Evolutionary conservation across 306 rosid genomes (phyloP).

Genomic region (Rosa persica): DNA sequence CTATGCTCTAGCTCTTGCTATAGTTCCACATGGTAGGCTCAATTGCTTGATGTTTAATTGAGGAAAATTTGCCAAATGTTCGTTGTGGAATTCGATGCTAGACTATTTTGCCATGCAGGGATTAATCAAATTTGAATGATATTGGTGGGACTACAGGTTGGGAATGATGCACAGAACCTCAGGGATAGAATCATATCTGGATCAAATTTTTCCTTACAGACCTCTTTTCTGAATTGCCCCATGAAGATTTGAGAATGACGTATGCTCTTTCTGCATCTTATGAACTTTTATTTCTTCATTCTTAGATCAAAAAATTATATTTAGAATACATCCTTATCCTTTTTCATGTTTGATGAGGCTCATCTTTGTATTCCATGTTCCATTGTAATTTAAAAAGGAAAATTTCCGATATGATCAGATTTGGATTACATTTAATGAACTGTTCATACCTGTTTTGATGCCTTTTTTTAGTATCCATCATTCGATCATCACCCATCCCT

Average conservation of each 20-base stretch:
- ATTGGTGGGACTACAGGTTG: too few species aligned
- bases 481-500: background rate
- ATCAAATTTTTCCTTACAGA: too few species aligned
- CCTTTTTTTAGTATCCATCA: background rate
- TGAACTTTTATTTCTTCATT: constrained; percentile 4
- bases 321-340: background rate
- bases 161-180: too few species aligned
- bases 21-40: constrained; percentile 63
- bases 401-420: background rate
- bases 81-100: background rate
- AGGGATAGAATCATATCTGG: too few species aligned
- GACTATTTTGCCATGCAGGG: too few species aligned
- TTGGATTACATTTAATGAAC: too few species aligned
- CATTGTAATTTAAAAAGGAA: too few species aligned
- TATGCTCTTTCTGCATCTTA: constrained; percentile 36
- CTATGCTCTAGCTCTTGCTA: constrained; percentile 93
- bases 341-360: background rate
- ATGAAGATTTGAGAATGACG: constrained; percentile 50
- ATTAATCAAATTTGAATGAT: too few species aligned
- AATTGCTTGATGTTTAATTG: constrained; percentile 20
- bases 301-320: background rate
- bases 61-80: constrained; percentile 1
- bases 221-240: too few species aligned
- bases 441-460: background rate
- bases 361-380: background rate